Evolutionary conservation across 345 rosid genomes (phyloP).

Genomic region (Isatis tinctoria): DNA sequence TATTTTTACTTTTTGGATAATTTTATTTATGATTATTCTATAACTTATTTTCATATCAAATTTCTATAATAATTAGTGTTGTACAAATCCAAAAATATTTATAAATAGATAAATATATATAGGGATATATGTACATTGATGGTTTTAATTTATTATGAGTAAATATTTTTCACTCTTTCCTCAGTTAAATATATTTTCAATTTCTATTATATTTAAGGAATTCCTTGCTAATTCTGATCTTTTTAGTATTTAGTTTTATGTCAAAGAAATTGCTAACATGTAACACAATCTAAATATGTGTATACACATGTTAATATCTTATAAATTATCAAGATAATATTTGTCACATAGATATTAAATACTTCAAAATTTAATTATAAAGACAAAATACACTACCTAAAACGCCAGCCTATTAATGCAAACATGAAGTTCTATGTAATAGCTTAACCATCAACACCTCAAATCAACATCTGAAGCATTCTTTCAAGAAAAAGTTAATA

Average conservation of each 20-base stretch:
- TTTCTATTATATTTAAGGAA: too few species aligned
- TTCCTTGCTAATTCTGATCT: too few species aligned
- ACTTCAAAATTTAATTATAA: not conserved
- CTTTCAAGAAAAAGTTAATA: not conserved
- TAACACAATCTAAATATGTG: not conserved
- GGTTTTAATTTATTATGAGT: too few species aligned
- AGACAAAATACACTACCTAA: not conserved
- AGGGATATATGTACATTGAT: too few species aligned
- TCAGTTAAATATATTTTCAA: too few species aligned
- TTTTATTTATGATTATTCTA: too few species aligned
- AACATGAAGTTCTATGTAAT: not conserved
- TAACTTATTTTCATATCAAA: not conserved
- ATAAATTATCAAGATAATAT: not conserved
- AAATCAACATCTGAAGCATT: constrained; percentile 1
- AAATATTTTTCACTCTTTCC: too few species aligned
- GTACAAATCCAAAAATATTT: too few species aligned
- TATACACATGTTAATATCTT: not conserved
- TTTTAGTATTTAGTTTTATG: not conserved
- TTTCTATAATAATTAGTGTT: too few species aligned
- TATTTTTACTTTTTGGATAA: too few species aligned
- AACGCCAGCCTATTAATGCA: not conserved
- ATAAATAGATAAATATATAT: too few species aligned
- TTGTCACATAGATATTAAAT: too few species aligned
- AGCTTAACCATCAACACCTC: not conserved
- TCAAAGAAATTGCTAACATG: not conserved